phyloP scores from a whole-genome alignment of 106 monocot genomes.

The Dioscorea zingiberensis region DNA sequence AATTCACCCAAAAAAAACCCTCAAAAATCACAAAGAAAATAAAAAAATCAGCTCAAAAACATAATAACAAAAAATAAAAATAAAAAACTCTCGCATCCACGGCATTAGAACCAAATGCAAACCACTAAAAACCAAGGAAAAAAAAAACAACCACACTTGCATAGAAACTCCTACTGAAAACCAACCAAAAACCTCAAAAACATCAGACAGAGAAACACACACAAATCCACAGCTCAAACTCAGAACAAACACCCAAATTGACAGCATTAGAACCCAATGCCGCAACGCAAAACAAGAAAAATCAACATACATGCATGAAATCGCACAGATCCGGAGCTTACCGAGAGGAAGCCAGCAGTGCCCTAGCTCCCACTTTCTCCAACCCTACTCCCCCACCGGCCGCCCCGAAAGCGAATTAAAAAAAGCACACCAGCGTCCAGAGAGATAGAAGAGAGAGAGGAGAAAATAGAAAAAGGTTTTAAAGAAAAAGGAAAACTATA shows the following conservation, averaged over 20 bases:
- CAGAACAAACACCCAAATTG: background rate
- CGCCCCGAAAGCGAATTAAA: no score
- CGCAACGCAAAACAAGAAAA: background rate
- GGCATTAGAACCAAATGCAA: no score
- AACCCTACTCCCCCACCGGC: background rate
- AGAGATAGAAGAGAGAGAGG: slow-evolving; percentile 5
- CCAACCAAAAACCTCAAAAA: background rate
- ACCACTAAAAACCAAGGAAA: no score
- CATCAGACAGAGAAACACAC: background rate
- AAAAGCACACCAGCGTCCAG: background rate
- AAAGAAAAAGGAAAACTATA: no score
- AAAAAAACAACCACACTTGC: no score
- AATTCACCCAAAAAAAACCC: no score
- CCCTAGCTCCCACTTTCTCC: background rate
- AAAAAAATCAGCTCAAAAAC: no score
- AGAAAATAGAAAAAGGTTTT: background rate
- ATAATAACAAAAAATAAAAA: no score
- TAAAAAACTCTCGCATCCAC: no score
- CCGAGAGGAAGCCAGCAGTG: background rate
- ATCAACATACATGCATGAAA: background rate
- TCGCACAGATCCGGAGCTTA: background rate
- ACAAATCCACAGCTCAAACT: background rate
- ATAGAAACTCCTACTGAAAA: no score
- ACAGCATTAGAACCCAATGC: background rate
- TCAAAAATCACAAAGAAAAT: no score